Percentiles rank a stretch among this genome's conserved stretches.
These are phyloP conservation scores for Fusarium anthophilum DNA, from an alignment of 2,329 filamentous ascomycete species.

Conservation along the genomic window DNA sequence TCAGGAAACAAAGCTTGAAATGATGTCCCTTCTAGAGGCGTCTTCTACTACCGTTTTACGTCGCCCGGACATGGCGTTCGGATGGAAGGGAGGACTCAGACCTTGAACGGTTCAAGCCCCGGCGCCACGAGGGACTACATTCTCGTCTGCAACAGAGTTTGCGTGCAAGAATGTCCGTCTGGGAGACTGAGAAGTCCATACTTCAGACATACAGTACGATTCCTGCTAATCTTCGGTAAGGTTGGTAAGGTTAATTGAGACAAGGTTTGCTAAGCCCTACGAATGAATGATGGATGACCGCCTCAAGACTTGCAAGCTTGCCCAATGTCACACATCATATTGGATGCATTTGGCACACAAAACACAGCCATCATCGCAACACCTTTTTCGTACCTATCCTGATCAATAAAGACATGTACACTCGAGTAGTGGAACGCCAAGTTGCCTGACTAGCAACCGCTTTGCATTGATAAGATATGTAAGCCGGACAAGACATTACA, in stretches of 20 bases:
- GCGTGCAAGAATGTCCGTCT: not conserved
- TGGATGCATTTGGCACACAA: not conserved
- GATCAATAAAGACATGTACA: not conserved
- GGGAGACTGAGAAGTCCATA: not conserved
- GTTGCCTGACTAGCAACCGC: not conserved
- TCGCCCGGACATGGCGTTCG: conserved; percentile 28
- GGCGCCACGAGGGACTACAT: conserved; percentile 30
- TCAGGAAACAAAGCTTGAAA: conserved; percentile 26
- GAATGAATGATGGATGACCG: conserved; percentile 5
- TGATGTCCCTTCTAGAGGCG: conserved; percentile 28
- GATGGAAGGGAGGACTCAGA: conserved; percentile 27
- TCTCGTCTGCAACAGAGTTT: conserved; percentile 11
- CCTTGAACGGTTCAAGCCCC: conserved; percentile 35
- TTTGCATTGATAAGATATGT: not conserved
- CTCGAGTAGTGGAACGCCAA: not conserved
- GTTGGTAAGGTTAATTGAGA: conserved; percentile 7
- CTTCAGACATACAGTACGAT: not conserved
- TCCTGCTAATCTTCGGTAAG: not conserved
- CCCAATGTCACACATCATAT: not conserved
- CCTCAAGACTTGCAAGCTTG: not conserved
- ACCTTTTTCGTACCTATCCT: conserved; percentile 11
- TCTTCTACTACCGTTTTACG: conserved; percentile 33
- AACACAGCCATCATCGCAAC: conserved; percentile 5
- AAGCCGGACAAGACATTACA: not conserved
- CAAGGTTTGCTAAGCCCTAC: conserved; percentile 15